Conservation (phyloP, 768 basidiomycete species). For the Russula griseocarnosa region DNA sequence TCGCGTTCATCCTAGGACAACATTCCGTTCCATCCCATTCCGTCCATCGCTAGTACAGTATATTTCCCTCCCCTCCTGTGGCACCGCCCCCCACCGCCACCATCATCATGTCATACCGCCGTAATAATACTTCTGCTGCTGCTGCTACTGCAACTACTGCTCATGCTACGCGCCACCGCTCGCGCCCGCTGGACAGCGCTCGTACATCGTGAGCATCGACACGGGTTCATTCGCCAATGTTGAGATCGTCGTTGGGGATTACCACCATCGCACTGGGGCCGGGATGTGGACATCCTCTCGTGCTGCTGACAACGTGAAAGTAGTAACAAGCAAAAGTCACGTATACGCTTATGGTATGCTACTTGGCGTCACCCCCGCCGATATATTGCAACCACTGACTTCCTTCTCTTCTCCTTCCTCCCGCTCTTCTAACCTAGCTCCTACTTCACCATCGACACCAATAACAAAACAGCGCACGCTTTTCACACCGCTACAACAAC, state of each 20-base stretch:
- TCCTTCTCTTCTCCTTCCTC: background rate
- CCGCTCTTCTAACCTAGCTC: too few relatives aligned
- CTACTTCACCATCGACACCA: background rate
- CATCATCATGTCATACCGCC: slow-evolving; percentile 11
- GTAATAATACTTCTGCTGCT: background rate
- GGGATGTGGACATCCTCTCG: slow-evolving; percentile 11
- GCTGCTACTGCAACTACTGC: background rate
- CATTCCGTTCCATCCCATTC: too few relatives aligned
- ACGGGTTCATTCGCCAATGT: slow-evolving; percentile 17
- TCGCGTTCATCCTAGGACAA: too few relatives aligned
- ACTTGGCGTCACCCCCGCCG: background rate
- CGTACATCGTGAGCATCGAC: slow-evolving; percentile 24
- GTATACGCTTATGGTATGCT: slow-evolving; percentile 14
- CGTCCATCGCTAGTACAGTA: too few relatives aligned
- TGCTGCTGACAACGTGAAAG: background rate
- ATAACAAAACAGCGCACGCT: slow-evolving; percentile 5
- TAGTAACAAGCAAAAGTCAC: background rate
- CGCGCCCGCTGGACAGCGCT: background rate
- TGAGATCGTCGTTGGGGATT: slow-evolving; percentile 18
- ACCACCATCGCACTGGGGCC: background rate
- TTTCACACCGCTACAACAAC: slow-evolving; percentile 3
- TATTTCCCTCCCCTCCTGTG: too few relatives aligned
- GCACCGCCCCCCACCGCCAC: too few relatives aligned
- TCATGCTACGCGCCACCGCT: background rate
- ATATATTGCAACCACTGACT: background rate